Conservation (phyloP, 805 yeast species). For the Yarrowia divulgata region DNA sequence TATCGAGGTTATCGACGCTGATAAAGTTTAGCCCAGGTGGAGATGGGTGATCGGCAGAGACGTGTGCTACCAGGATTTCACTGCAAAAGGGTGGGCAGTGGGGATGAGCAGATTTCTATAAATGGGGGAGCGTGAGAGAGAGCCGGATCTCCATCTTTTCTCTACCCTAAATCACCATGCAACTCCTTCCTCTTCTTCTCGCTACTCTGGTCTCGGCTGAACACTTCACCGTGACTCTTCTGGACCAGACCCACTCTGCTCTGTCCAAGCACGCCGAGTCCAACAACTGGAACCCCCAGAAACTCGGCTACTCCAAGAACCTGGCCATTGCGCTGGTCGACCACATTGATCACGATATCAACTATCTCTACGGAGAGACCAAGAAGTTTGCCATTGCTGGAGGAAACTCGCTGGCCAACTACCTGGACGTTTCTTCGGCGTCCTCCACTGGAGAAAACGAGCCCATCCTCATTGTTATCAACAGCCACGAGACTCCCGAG, state of each 20-base stretch:
- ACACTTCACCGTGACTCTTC: neutral
- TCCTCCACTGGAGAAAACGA: neutral
- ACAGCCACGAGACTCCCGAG: neutral
- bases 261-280: conserved; percentile 5
- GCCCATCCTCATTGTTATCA: neutral
- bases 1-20: conserved; percentile 12
- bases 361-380: neutral
- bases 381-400: conserved; percentile 14
- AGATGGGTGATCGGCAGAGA: conserved; percentile 7
- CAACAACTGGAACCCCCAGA: neutral
- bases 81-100: conserved; percentile 3
- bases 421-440: conserved; percentile 12
- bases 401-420: conserved; percentile 13
- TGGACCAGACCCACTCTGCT: conserved; percentile 19
- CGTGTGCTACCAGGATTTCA: neutral
- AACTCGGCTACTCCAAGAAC: conserved; percentile 3
- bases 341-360: conserved; percentile 2
- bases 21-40: conserved; percentile 5
- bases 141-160: no score
- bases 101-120: neutral
- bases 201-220: neutral
- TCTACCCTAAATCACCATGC: neutral
- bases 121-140: no score
- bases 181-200: conserved; percentile 2
- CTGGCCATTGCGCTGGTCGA: conserved; percentile 5